A percentile compares a stretch with the other conserved stretches of the same genome.
Conservation (phyloP, 2,329 filamentous ascomycete species). For the Byssoonygena ceratinophila region DNA sequence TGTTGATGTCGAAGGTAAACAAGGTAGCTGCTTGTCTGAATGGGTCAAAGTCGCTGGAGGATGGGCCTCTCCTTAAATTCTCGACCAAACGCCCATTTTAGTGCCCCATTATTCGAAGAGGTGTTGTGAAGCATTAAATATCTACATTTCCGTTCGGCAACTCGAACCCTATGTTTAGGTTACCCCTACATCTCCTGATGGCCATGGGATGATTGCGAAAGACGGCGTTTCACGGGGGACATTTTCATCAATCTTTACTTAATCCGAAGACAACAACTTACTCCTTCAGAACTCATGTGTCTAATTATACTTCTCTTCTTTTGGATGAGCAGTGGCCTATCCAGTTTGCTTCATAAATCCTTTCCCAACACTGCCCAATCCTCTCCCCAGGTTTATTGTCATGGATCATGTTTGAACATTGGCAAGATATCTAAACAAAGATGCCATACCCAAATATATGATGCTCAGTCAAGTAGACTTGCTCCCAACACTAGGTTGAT, state of each 20-base stretch:
- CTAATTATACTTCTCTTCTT: conserved; percentile 3
- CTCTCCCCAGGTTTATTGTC: background rate
- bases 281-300: background rate
- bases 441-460: too few species aligned
- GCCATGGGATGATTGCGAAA: conserved; percentile 8
- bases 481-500: too few species aligned
- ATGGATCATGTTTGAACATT: background rate
- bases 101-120: background rate
- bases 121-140: background rate
- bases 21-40: conserved; percentile 85
- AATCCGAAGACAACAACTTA: conserved; percentile 2
- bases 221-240: conserved; percentile 5
- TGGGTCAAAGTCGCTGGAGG: conserved; percentile 97
- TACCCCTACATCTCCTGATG: conserved; percentile 8
- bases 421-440: too few species aligned
- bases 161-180: background rate
- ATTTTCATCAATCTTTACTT: background rate
- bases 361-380: background rate
- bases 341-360: background rate
- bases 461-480: too few species aligned
- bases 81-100: background rate
- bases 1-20: conserved; percentile 93
- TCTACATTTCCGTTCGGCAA: background rate
- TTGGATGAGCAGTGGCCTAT: conserved; percentile 6
- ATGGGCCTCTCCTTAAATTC: conserved; percentile 56